Evolutionary conservation across 2,329 filamentous ascomycete genomes (phyloP), one percentile per base, ranked within the genome.

Genomic region (Hypoxylon sp.): DNA sequence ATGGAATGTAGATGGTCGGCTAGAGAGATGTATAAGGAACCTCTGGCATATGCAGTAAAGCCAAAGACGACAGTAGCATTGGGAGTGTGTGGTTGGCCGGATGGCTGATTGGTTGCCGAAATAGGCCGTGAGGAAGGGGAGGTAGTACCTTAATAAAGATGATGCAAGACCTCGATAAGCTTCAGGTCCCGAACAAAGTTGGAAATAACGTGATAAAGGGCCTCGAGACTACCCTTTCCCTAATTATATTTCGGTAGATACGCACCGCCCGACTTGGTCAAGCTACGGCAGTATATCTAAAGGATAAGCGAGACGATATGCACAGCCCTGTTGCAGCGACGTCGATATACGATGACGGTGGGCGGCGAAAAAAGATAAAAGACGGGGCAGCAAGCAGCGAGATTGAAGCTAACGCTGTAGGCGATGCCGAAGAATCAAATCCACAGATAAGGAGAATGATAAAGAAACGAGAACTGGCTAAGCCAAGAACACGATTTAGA

Each of bases 61-160:
- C 38, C 52, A 56, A 51, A 59, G 38, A 58, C 40, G 33, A 59
- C 61, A 56, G 18, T 33, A 52, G 49, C 44, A 45, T 40, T 48
- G 55, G 42, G 18, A 26, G 28, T 40, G 52, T 66, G 58, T 61
- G 59, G 60, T 50, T 53, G 53, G 45, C 20, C 32, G 36, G 33
- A 40, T 12, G 45, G 50, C n/a, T 62, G 61, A 65, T 67, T 69
- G 64, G 67, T 33, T 52, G 48, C 49, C 55, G 59, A 38, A 64
- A 61, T 56, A 42, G 36, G 49, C 16, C 30, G 52, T 12, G 33
- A 51, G 40, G 49, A 55, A 55, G 32, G 6, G 6, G 26, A 48
- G 55, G 56, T 52, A 40, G 60, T 64, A 68, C 66, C 66, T 66
- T 69, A 63, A 67, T 69, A 36, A 67, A 67, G 61, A 51, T 61